Percentiles rank a stretch among this genome's conserved stretches.
These are phyloP conservation scores for Fusarium oligoseptatum DNA, from an alignment of 2,329 filamentous ascomycete species.

Conservation along the genomic window DNA sequence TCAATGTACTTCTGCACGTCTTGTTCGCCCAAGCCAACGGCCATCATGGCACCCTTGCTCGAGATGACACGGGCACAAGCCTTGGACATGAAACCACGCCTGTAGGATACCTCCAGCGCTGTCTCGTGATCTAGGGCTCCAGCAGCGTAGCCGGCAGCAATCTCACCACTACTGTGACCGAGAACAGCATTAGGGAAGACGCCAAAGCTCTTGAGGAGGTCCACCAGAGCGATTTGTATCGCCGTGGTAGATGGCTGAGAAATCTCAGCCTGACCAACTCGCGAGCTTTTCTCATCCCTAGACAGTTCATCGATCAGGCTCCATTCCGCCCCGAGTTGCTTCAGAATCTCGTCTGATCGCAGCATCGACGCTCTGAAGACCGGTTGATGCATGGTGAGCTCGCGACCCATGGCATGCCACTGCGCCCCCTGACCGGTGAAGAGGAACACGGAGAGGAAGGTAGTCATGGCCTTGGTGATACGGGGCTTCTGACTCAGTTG, in stretches of 20 bases:
- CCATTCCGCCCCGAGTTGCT: conserved; percentile 33
- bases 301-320: conserved; percentile 42
- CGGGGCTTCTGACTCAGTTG: conserved; percentile 17
- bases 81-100: conserved; percentile 23
- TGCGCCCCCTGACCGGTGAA: conserved; percentile 56
- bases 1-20: conserved; percentile 48
- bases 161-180: conserved; percentile 57
- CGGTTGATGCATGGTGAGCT: conserved; percentile 26
- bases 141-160: conserved; percentile 53
- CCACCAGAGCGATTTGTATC: conserved; percentile 57
- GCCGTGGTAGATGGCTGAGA: conserved; percentile 59
- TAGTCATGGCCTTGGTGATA: conserved; percentile 14
- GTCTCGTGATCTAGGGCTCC: conserved; percentile 27
- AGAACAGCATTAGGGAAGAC: conserved; percentile 49
- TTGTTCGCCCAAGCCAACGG: conserved; percentile 52
- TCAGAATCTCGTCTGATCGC: neutral
- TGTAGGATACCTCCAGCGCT: conserved; percentile 23
- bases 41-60: conserved; percentile 54
- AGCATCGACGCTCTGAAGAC: conserved; percentile 26
- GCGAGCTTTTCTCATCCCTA: conserved; percentile 18
- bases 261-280: conserved; percentile 50
- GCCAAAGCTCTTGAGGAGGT: conserved; percentile 51
- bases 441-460: conserved; percentile 31
- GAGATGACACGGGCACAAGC: conserved; percentile 21
- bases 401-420: conserved; percentile 50